These are phyloP conservation scores for Boletus edulis DNA, from an alignment of 768 basidiomycete species.

Conservation along the genomic window DNA sequence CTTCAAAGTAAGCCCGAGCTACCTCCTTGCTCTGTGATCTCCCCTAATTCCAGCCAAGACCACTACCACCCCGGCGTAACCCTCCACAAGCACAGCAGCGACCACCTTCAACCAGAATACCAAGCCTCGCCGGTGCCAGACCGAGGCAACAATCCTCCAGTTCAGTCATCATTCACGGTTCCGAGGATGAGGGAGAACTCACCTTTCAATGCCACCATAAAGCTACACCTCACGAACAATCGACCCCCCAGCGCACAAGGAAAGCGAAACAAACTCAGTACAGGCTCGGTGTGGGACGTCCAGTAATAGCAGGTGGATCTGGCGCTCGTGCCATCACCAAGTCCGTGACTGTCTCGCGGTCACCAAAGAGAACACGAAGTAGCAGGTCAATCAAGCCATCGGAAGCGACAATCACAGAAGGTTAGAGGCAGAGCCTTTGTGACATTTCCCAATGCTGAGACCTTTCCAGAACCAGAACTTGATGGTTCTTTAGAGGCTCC, in stretches of 20 bases:
- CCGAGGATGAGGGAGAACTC: slow-evolving; percentile 43
- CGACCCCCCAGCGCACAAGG: slow-evolving; percentile 43
- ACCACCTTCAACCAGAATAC: slow-evolving; percentile 33
- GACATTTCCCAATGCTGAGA: slow-evolving; percentile 9
- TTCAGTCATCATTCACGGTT: slow-evolving; percentile 38
- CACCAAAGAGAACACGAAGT: slow-evolving; percentile 44
- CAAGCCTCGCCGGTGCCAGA: slow-evolving; percentile 26
- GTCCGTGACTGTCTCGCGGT: slow-evolving; percentile 49
- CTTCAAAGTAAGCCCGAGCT: slow-evolving; percentile 37
- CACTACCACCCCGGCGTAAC: slow-evolving; percentile 21
- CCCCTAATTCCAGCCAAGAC: slow-evolving; percentile 33
- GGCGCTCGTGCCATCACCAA: slow-evolving; percentile 67
- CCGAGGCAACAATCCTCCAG: slow-evolving; percentile 32
- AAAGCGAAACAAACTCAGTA: slow-evolving; percentile 74
- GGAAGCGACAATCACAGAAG: slow-evolving; percentile 59
- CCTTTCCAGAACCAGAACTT: slow-evolving; percentile 24
- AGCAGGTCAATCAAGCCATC: slow-evolving; percentile 48
- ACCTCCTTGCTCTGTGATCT: slow-evolving; percentile 34
- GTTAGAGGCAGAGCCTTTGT: slow-evolving; percentile 25
- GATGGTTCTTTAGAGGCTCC: slow-evolving; percentile 9
- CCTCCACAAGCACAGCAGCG: slow-evolving; percentile 23
- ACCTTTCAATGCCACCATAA: slow-evolving; percentile 20
- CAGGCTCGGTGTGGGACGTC: slow-evolving; percentile 69
- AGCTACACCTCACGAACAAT: slow-evolving; percentile 13
- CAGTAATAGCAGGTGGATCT: slow-evolving; percentile 59